Conservation (phyloP, 257 asterid genomes). For the Nyctanthes arbortristis region DNA sequence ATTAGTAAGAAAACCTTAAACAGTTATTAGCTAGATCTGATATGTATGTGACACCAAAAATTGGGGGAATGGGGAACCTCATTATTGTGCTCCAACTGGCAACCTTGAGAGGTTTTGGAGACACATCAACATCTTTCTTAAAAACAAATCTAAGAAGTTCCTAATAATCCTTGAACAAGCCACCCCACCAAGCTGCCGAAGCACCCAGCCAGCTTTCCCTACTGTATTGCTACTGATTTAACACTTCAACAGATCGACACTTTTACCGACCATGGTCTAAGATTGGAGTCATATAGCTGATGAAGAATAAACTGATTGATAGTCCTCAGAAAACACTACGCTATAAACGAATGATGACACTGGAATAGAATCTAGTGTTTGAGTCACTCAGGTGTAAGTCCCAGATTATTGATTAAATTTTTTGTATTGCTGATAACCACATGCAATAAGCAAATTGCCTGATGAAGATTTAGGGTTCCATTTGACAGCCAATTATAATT, state of each 20-base stretch:
- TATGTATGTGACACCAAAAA: not conserved
- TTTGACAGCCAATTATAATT: too few species aligned
- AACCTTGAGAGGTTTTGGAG: too few species aligned
- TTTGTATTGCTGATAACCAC: not conserved
- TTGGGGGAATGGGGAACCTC: not conserved
- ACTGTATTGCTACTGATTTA: too few species aligned
- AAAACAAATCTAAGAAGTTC: not conserved
- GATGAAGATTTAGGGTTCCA: too few species aligned
- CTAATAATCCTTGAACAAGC: not conserved
- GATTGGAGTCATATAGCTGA: too few species aligned
- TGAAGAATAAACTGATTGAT: not conserved
- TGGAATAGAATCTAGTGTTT: not conserved
- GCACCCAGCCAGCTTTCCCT: not conserved
- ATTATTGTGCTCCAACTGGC: not conserved
- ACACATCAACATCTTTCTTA: not conserved
- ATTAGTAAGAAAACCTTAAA: conserved; percentile 11
- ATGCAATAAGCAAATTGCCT: too few species aligned
- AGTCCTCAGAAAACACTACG: not conserved
- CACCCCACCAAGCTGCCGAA: not conserved
- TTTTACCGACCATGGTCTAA: not conserved
- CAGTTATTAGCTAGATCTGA: not conserved
- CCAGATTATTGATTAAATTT: not conserved
- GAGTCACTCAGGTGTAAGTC: not conserved
- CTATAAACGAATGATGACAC: not conserved
- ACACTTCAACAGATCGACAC: too few species aligned